Conservation (phyloP, 2,329 filamentous ascomycete genomes). For the Blumeriella jaapii region DNA sequence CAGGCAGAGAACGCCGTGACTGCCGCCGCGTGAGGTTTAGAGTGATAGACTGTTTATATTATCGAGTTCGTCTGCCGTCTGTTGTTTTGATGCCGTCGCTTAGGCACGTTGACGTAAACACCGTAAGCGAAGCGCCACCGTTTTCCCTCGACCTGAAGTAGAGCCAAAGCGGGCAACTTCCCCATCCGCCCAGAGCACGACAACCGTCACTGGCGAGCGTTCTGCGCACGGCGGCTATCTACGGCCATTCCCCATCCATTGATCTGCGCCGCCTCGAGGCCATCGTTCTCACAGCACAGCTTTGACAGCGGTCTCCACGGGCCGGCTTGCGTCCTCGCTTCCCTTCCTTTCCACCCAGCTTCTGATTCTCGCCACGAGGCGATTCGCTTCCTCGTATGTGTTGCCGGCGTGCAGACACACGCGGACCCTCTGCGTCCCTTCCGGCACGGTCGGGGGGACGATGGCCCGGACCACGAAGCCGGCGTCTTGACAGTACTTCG, state of each 20-base stretch:
- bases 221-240: too few species aligned
- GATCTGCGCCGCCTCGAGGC: too few species aligned
- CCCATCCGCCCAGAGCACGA: too few species aligned
- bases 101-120: too few species aligned
- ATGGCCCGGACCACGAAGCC: slow-evolving; percentile 54
- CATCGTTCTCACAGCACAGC: slow-evolving; percentile 11
- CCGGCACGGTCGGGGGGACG: slow-evolving; percentile 55
- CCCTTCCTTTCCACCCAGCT: slow-evolving; percentile 15
- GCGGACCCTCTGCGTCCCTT: slow-evolving; percentile 50
- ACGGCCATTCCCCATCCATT: too few species aligned
- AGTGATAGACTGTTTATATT: background rate
- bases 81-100: too few species aligned
- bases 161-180: too few species aligned
- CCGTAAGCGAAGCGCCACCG: too few species aligned
- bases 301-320: slow-evolving; percentile 1
- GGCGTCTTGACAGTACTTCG: slow-evolving; percentile 43
- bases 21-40: background rate
- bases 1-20: slow-evolving; percentile 4
- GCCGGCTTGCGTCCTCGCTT: background rate
- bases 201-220: too few species aligned
- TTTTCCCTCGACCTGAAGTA: too few species aligned
- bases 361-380: slow-evolving; percentile 28
- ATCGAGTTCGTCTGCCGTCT: too few species aligned
- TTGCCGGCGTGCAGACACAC: slow-evolving; percentile 61
- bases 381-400: slow-evolving; percentile 42